phyloP scores from a whole-genome alignment of 768 basidiomycete species.

The Collybiopsis confluens region DNA sequence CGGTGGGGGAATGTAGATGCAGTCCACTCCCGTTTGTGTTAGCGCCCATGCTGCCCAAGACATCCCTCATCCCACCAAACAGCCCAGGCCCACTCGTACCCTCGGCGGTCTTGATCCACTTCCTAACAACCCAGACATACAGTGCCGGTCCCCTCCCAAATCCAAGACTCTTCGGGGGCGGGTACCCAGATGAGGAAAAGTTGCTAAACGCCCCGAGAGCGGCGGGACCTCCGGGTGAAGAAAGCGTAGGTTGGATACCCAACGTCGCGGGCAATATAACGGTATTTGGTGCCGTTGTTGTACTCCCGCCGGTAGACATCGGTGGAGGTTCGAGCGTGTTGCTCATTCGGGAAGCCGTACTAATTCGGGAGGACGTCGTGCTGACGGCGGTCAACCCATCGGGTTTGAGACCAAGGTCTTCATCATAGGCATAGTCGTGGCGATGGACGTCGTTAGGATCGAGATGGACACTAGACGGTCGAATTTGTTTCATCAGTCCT shows the following conservation, averaged over 20 bases:
- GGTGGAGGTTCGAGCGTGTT: neutral
- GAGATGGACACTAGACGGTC: constrained; percentile 1
- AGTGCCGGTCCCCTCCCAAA: constrained; percentile 32
- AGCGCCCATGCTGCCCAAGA: constrained; percentile 14
- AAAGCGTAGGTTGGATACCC: constrained; percentile 65
- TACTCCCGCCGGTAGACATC: neutral
- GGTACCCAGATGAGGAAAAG: constrained; percentile 9
- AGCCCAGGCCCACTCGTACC: constrained; percentile 33
- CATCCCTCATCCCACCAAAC: constrained; percentile 26
- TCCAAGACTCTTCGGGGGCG: constrained; percentile 7
- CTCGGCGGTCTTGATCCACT: constrained; percentile 59
- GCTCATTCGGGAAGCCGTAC: neutral
- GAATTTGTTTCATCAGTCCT: neutral
- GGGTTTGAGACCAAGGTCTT: neutral
- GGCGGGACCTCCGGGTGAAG: constrained; percentile 31
- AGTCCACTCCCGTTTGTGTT: no score
- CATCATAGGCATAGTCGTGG: neutral
- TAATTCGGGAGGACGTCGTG: constrained; percentile 12
- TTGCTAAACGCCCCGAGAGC: constrained; percentile 5
- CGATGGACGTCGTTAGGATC: neutral
- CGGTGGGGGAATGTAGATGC: neutral
- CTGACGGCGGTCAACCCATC: neutral
- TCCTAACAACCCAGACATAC: constrained; percentile 76
- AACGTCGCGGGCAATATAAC: constrained; percentile 38
- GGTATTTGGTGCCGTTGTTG: neutral